Base-by-base conservation (phyloP, 2,329 filamentous ascomycete species). In the Myriosclerotinia scirpicola region DNA sequence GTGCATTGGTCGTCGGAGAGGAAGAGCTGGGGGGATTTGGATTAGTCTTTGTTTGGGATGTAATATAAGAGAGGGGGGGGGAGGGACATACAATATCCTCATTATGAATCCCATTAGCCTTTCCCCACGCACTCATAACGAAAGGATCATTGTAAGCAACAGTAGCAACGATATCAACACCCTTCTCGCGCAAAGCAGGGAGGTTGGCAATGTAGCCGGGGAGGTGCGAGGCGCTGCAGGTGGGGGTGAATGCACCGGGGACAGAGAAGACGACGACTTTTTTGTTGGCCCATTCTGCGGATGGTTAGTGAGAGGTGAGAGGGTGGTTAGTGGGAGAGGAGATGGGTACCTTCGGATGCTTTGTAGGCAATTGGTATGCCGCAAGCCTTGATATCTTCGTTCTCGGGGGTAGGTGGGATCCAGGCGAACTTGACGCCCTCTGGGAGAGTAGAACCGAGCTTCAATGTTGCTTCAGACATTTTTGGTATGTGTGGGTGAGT, bases 381-480 rank as follows among this genome's bases (percentile, higher is more conserved):
- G 79, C 93, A 97, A 70, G 85, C 82, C 64, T 86, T 91, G 74
- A 96, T 85, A 72, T 85, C 84, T 71, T 85, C 81, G 61, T 82
- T 85, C 74, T 94, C 91, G 67, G 85, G 81, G 17, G 87, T 85
- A 79, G 91, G 92, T 69, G 91, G 89, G 72, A 95, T 86, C 84
- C 93, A 95, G 75, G 87, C 90, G 84, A 97, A 97, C 79, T 84
- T 83, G 69, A 96, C 89, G 74, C 85, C 90, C 73, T 87, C 82
- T 73, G 93, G 93, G 84, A 98, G 94, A 78, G 83, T 82, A 79
- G 96, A 92, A 77, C 93, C 93, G 77, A 85, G 85, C 79, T 93
- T 75, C 66, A 74, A 68, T 60, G 69, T 65, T 69, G 54, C 63
- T 60, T 60, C 58, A 22, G 74, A 60, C 71, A 75, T 73, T 38